Conservation (phyloP, 192 early-diverging fungal species). For the Entophlyctis luteolus region DNA sequence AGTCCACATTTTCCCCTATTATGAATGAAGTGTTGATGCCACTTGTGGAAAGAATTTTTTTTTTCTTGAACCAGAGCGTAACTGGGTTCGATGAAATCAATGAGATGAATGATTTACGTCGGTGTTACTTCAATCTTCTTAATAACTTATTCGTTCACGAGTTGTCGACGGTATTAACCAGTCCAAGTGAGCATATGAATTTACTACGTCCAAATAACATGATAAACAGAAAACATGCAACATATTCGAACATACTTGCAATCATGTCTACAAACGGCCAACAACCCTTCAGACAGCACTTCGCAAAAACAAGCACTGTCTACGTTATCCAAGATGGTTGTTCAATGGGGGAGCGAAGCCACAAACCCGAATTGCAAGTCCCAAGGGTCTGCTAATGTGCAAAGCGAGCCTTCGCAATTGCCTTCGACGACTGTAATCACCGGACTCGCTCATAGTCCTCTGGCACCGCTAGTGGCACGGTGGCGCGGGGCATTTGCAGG, state of each 20-base stretch:
- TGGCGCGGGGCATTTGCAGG: too few relatives aligned
- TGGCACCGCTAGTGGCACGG: background rate
- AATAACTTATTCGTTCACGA: conserved; percentile 74
- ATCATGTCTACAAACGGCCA: conserved; percentile 62
- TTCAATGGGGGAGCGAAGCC: conserved; percentile 53
- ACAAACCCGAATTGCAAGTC: background rate
- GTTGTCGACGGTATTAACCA: conserved; percentile 71
- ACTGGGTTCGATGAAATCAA: conserved; percentile 84
- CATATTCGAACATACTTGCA: conserved; percentile 61
- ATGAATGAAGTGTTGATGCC: conserved; percentile 75
- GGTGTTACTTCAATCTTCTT: conserved; percentile 78
- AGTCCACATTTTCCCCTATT: conserved; percentile 62
- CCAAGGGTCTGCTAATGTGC: background rate
- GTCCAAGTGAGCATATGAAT: conserved; percentile 55
- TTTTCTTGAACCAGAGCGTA: conserved; percentile 76
- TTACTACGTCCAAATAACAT: conserved; percentile 5
- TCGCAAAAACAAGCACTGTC: conserved; percentile 67
- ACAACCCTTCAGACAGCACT: conserved; percentile 58
- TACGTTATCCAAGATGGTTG: conserved; percentile 63
- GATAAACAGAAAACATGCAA: conserved; percentile 52
- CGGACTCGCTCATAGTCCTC: conserved; percentile 7
- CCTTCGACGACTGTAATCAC: conserved; percentile 18
- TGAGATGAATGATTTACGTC: conserved; percentile 70
- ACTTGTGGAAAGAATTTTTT: conserved; percentile 76
- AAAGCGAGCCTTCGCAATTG: background rate